Percentiles rank a stretch among this genome's conserved stretches.
phyloP scores from a whole-genome alignment of 495 filamentous ascomycete genomes.

The Xylaria palmicola region DNA sequence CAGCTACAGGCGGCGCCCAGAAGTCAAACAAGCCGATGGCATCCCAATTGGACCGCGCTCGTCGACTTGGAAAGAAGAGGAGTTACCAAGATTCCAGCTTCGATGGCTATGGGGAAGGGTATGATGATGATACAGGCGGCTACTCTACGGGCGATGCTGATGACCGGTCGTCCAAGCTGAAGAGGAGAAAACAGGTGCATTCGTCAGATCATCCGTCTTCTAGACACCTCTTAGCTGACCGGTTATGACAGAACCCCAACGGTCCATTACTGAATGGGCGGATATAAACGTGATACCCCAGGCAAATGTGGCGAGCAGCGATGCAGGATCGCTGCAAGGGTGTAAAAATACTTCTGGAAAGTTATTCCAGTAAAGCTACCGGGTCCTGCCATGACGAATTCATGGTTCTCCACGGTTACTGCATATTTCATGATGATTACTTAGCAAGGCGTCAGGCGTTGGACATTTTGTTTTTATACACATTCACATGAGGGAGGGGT shows the following conservation, averaged over 20 bases:
- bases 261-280: slow-evolving; percentile 18
- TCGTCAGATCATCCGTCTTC: slow-evolving; percentile 24
- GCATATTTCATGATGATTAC: slow-evolving; percentile 33
- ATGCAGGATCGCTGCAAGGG: slow-evolving; percentile 11
- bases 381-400: background rate
- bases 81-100: slow-evolving; percentile 55
- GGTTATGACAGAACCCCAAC: slow-evolving; percentile 27
- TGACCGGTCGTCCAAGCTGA: slow-evolving; percentile 43
- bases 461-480: slow-evolving; percentile 15
- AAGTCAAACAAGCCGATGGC: slow-evolving; percentile 41
- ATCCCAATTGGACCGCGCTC: slow-evolving; percentile 28
- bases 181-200: slow-evolving; percentile 58
- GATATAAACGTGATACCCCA: slow-evolving; percentile 28
- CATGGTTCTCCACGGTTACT: slow-evolving; percentile 10
- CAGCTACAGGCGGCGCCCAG: slow-evolving; percentile 21
- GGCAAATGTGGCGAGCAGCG: slow-evolving; percentile 10
- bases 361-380: slow-evolving; percentile 8
- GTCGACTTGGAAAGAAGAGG: slow-evolving; percentile 44
- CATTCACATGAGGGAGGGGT: slow-evolving; percentile 16
- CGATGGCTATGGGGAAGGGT: slow-evolving; percentile 58
- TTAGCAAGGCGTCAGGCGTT: slow-evolving; percentile 35
- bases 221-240: slow-evolving; percentile 28
- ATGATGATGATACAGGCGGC: slow-evolving; percentile 47
- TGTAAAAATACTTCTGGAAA: slow-evolving; percentile 15
- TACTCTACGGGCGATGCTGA: slow-evolving; percentile 56